Percentiles rank a stretch among this genome's conserved stretches.
These are phyloP conservation scores for Coniochaeta sp. DNA, from an alignment of 2,329 filamentous ascomycete genomes.

Conservation along the genomic window DNA sequence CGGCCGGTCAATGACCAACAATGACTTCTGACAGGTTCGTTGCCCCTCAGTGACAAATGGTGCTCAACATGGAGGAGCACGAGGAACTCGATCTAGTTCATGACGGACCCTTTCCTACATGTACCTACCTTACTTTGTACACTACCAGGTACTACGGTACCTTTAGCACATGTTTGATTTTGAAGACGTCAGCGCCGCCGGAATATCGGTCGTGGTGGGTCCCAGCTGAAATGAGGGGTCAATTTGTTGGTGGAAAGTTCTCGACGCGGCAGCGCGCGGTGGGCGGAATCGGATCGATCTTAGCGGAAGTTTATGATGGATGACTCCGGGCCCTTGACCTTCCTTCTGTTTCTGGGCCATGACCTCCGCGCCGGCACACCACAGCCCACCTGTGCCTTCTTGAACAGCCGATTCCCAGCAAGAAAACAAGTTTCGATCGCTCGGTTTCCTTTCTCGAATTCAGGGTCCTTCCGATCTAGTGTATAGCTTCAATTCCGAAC, in stretches of 20 bases:
- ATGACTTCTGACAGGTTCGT: too few species aligned
- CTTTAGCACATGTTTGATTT: not conserved
- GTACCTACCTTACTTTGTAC: too few species aligned
- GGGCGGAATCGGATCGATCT: conserved; percentile 1
- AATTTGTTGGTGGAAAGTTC: not conserved
- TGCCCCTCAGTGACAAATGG: too few species aligned
- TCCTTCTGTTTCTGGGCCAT: not conserved
- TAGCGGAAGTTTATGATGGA: conserved; percentile 1
- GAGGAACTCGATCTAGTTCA: too few species aligned
- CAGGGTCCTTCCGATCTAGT: not conserved
- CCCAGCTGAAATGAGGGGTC: conserved; percentile 1
- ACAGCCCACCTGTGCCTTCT: not conserved
- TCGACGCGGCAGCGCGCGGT: not conserved
- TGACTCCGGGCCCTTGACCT: not conserved
- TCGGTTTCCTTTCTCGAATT: not conserved
- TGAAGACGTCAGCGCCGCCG: not conserved
- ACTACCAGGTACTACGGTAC: too few species aligned
- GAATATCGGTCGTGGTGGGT: not conserved
- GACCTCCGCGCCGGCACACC: not conserved
- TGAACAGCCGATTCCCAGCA: not conserved
- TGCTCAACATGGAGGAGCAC: too few species aligned
- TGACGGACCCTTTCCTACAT: too few species aligned
- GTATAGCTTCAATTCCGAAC: not conserved
- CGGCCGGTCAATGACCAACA: too few species aligned
- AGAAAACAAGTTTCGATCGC: not conserved